Conservation (phyloP, 768 basidiomycete genomes). For the Boletus insuetus region DNA sequence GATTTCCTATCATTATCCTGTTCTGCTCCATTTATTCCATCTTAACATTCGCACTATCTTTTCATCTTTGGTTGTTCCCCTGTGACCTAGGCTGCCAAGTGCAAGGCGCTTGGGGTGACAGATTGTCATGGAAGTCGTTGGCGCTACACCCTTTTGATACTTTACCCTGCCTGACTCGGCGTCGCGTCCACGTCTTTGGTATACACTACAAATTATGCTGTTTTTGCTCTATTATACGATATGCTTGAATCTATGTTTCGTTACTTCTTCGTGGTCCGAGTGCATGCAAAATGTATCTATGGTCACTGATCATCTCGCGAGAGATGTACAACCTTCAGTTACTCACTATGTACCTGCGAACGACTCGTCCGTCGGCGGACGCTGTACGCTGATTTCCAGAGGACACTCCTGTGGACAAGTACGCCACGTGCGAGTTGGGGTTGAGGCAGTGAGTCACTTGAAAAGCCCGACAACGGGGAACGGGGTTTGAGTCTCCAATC, state of each 20-base stretch:
- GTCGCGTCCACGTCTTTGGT: neutral
- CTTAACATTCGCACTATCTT: neutral
- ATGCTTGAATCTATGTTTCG: slow-evolving; percentile 23
- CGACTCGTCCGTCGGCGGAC: too few relatives aligned
- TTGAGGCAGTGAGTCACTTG: too few relatives aligned
- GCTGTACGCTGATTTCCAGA: too few relatives aligned
- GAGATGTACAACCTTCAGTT: too few relatives aligned
- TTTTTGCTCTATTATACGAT: slow-evolving; percentile 7
- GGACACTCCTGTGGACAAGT: too few relatives aligned
- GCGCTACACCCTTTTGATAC: neutral
- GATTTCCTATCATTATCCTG: slow-evolving; percentile 28
- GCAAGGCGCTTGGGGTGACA: neutral
- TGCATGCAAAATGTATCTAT: neutral
- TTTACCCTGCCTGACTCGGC: neutral
- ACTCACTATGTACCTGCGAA: too few relatives aligned
- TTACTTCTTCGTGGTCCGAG: neutral
- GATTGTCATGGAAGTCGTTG: neutral
- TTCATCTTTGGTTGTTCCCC: neutral
- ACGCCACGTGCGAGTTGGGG: too few relatives aligned
- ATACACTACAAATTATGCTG: neutral
- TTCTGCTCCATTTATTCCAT: slow-evolving; percentile 1
- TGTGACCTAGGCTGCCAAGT: neutral
- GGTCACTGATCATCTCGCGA: too few relatives aligned
- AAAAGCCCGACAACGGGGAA: too few relatives aligned
- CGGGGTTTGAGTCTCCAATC: too few relatives aligned